Base-by-base conservation (phyloP, 768 basidiomycete genomes). In the Leccinum obscurum region DNA sequence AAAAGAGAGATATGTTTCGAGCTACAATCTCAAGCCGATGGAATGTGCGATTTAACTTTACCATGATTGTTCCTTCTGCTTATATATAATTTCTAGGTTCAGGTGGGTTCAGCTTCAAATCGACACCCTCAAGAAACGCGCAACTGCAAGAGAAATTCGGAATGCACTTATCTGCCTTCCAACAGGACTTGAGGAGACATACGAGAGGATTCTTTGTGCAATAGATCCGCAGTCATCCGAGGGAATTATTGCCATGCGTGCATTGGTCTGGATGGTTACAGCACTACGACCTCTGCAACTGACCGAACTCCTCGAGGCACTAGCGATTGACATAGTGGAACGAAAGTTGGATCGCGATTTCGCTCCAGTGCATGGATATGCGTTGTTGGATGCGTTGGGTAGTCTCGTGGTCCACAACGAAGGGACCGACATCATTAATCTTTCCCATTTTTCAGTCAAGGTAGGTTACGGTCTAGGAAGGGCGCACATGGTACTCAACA, bases 401-500 rank as follows among this genome's bases (percentile, higher is more conserved):
- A 68, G 57, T 6, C 61, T 68, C 8, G 66, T 68, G n/a, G 58
- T 48, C 5, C 46, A 62, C 8, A 22, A 59, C 6, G 52, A 58
- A 20, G 37, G 49, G 32, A 59, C 49, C 0, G 35, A 24, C 10
- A 24, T 63, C 3, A 6, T 68, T 0, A 51, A 55, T 3, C 49
- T 68, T 1, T 61, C 66, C 3, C 67, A 68, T 56, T 68, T 61
- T 34, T 61, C 53, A 28, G 62, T 68, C 50, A 68, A 68, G 62
- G 67, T 61, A 14, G 39, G 24, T 48, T 3, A 14, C 6, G 46
- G 14, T 24, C 6, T 5, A 6, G n/a, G 26, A 8, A 24, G 6
- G 20, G 17, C 3, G 7, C 46, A 20, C 24, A 22, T 26, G 10
- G 9, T 49, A 10, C 22, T 26, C 11, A 34, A 58, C 39, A 8